A percentile compares a stretch with the other conserved stretches of the same genome.
Evolutionary conservation across 2,329 filamentous ascomycete species (phyloP).

Genomic region (Epichloe bromicola): DNA sequence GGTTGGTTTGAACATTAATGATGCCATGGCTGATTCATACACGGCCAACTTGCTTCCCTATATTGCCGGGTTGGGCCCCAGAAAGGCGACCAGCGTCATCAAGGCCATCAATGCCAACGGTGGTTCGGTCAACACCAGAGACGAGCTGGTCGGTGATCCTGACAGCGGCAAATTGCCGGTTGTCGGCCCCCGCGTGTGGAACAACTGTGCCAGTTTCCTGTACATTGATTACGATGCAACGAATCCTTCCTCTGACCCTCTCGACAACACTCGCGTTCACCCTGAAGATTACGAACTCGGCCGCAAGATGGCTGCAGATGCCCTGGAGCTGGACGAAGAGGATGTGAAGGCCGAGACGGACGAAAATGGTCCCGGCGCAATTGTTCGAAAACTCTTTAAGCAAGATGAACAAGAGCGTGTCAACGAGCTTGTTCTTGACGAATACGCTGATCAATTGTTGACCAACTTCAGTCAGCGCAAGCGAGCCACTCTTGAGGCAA

Average conservation of each 20-base stretch:
- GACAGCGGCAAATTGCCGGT: slow-evolving; percentile 66
- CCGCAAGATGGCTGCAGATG: slow-evolving; percentile 96
- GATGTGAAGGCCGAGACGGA: slow-evolving; percentile 92
- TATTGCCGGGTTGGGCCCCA: slow-evolving; percentile 78
- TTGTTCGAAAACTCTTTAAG: slow-evolving; percentile 88
- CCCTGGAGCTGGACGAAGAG: slow-evolving; percentile 90
- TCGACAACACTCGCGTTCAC: slow-evolving; percentile 94
- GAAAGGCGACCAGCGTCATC: slow-evolving; percentile 65
- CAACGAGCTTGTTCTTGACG: slow-evolving; percentile 89
- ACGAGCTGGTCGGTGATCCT: slow-evolving; percentile 79
- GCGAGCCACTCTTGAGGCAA: slow-evolving; percentile 89
- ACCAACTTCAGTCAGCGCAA: slow-evolving; percentile 88
- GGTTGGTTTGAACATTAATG: slow-evolving; percentile 88
- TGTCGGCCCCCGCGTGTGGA: slow-evolving; percentile 83
- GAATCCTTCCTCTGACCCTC: slow-evolving; percentile 71
- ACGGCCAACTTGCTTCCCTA: slow-evolving; percentile 83
- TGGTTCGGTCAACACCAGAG: slow-evolving; percentile 69
- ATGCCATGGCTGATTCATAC: slow-evolving; percentile 69
- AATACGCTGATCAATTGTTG: slow-evolving; percentile 92
- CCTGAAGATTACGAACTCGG: slow-evolving; percentile 97
- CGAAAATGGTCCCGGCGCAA: slow-evolving; percentile 77
- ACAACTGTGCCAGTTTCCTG: slow-evolving; percentile 92
- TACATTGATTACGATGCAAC: slow-evolving; percentile 80
- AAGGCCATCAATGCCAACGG: slow-evolving; percentile 86
- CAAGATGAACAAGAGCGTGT: slow-evolving; percentile 90